A percentile compares a stretch with the other conserved stretches of the same genome.
Evolutionary conservation across 371 early-diverging fungal species (phyloP).

Genomic region (Fennellomyces sp.): DNA sequence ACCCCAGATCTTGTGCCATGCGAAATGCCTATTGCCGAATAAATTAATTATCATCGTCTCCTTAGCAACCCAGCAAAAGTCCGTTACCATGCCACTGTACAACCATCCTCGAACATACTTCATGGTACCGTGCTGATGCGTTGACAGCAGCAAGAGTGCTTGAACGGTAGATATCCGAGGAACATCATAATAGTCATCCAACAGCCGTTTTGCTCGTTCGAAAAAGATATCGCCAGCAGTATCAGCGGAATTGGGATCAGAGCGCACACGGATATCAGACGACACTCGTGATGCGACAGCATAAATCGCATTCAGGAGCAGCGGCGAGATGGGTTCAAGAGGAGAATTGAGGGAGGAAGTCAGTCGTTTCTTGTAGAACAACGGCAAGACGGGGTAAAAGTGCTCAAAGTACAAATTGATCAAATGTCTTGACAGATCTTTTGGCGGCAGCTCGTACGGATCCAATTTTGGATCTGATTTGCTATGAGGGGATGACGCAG

Average conservation of each 20-base stretch:
- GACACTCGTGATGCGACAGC: slow-evolving; percentile 52
- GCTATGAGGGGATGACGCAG: background rate
- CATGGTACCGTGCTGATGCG: slow-evolving; percentile 59
- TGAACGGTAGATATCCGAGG: slow-evolving; percentile 65
- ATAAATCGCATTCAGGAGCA: slow-evolving; percentile 54
- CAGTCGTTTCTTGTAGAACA: slow-evolving; percentile 47
- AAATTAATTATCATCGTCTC: background rate
- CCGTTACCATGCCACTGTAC: slow-evolving; percentile 53
- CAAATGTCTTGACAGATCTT: slow-evolving; percentile 56
- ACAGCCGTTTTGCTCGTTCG: slow-evolving; percentile 45
- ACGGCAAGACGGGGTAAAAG: slow-evolving; percentile 56
- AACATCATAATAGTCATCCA: slow-evolving; percentile 61
- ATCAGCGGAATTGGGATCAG: slow-evolving; percentile 30
- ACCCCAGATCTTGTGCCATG: slow-evolving; percentile 55
- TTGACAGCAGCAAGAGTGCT: slow-evolving; percentile 56
- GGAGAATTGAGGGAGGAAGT: slow-evolving; percentile 13
- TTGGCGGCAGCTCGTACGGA: slow-evolving; percentile 45
- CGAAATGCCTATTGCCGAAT: slow-evolving; percentile 37
- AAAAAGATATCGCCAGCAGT: slow-evolving; percentile 50
- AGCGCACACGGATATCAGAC: slow-evolving; percentile 34
- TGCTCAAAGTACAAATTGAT: slow-evolving; percentile 56
- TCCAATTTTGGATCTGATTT: slow-evolving; percentile 15
- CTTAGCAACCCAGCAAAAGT: no score
- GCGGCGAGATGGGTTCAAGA: slow-evolving; percentile 32
- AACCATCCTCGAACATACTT: slow-evolving; percentile 51